Evolutionary conservation across 1,284 basidiomycete species (phyloP), one percentile per base, ranked within the genome.

Genomic region (Phenoliferia sp.): DNA sequence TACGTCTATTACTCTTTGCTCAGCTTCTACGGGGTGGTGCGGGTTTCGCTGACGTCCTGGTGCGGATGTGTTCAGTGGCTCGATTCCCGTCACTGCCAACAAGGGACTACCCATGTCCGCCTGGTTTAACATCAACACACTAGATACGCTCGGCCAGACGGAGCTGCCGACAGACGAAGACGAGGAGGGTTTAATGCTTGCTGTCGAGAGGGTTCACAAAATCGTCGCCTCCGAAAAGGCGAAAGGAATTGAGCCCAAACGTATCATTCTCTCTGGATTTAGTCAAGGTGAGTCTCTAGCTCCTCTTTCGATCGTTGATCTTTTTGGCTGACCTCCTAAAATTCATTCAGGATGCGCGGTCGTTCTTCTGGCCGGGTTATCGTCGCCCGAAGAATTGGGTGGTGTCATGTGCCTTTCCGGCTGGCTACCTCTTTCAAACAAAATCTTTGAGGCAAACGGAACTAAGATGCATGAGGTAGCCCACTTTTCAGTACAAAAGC

Each of bases 251-350:
- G 83, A 86, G 9, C 80, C 87, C 31, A 82, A 84, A 26, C 36
- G 70, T 60, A 79, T 82, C 61, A 76, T 94, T 19, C 79, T 95
- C 33, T 92, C 90, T 39, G 93, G 94, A 1, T 95, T 95, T 81
- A 89, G 87, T 68, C 93, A 95, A 79, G 93, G 72, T 60, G 50
- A 29, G 64, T 57, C 22, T 10, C 3, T 6, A 0, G 28, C 28
- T 15, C 31, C 28, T 6, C 28, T 56, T 10, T 5, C 7, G 6
- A 31, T 31, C 26, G 57, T 17, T 4, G 57, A 9, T 22, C 33
- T 5, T 10, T 16, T 56, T 26, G n/a, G 10, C 54, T 6, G 9
- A 22, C 57, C 26, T 7, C 19, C 26, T 57, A 5, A n/a, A 6
- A 6, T 57, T 9, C 16, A n/a, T 9, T 7, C 59, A 61, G 68